Evolutionary conservation across 192 early-diverging fungal species (phyloP), one percentile per base, ranked within the genome.

Genomic region (Coemansia sp.): DNA sequence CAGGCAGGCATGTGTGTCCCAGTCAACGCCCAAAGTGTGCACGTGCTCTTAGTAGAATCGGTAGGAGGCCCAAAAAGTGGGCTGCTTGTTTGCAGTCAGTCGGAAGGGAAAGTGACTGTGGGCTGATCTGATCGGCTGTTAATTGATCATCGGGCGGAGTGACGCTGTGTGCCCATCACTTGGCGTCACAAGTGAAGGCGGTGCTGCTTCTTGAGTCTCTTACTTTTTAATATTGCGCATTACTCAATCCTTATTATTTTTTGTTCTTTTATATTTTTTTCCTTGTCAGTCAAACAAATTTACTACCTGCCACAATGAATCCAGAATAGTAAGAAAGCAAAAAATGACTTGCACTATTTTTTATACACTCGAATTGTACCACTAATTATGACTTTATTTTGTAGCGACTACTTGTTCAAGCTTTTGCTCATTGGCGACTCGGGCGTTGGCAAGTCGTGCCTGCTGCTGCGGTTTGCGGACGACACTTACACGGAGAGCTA

Each of bases 401-500:
- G 62, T 83, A 97, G 95, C 90, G 97, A 99, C 72, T 99, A 99
- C 80, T 89, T 98, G 67, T 99, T 99, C 89, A 99, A 99, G 88
- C 88, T 99, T n/a, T 81, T 99, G 72, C 89, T 99, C 58, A 97
- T 99, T 81, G 97, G 97, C 60, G 97, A 99, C 87, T 95, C 94
- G 63, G 96, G 96, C 69, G 96, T 98, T 27, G 97, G 97, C 68
- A 99, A 99, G 88, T 96, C 95, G 67, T 98, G 95, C 82, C 83
- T 99, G 71, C 87, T 99, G 70, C 88, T 98, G 58, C 93, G 97
- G 72, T 98, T 99, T 82, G 96, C 96, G 2, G 96, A 99, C 84
- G 96, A 98, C 87, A 97, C 95, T 27, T 99, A 97, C 81, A 98
- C 96, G 27, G 96, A 99, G 83, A 94, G 91, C 78, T 98, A 97